Base-by-base conservation (phyloP, 129 eudicot species). In the Lactuca saligna region DNA sequence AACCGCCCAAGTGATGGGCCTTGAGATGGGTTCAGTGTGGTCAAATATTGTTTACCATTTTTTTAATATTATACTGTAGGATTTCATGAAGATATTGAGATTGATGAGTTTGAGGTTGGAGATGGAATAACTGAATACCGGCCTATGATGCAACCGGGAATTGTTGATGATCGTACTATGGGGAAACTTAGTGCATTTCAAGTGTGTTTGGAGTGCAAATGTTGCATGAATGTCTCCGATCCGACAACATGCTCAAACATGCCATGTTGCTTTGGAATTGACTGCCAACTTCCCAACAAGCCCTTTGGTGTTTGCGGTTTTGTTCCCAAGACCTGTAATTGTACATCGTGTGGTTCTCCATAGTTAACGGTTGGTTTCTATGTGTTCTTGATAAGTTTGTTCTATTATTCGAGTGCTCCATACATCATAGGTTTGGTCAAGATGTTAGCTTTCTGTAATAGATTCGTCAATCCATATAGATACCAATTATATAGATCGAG, bases 241-340 rank as follows among this genome's bases (percentile, higher is more conserved):
- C 84, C 81, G 7, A 61, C 68, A 6, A 81, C 82, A 6, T 81
- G 82, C 46, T 69, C 82, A 6, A 66, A 76, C 71, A 67, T 81
- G 79, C 82, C 85, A 3, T 81, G 82, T 12, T 81, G 85, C 44
- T 81, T 81, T 49, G 85, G 85, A 9, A 81, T 81, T 9, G 85
- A 81, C 7, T 81, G 85, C 77, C 85, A 81, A 75, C 79, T 81
- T 67, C 85, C 85, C 7, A 81, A 81, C 69, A 81, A 81, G 68
- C 82, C 85, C 11, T 81, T 71, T 67, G 85, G 82, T 9, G 85
- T 81, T 9, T 81, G 85, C 37, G 82, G 82, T 71, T 81, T 81
- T 17, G 79, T 81, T 54, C 85, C 85, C 66, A 76, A 68, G 61
- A 71, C 78, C 44, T 81, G 82, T 61, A 81, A 71, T 64, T 81